These are phyloP conservation scores for Daedaleopsis sinensis DNA, from an alignment of 768 basidiomycete species.

Conservation along the genomic window DNA sequence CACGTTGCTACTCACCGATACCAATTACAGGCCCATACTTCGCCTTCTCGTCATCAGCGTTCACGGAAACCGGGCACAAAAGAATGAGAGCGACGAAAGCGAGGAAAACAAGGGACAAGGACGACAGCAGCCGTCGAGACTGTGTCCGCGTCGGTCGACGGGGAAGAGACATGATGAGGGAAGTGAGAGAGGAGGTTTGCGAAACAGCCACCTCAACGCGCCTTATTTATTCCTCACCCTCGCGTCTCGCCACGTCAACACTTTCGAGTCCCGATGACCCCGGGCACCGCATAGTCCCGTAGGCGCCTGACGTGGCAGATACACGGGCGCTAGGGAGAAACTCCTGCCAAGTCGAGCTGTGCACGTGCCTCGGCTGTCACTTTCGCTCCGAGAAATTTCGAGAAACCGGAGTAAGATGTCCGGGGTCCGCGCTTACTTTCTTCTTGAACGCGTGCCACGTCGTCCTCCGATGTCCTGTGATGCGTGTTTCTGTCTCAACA, in stretches of 20 bases:
- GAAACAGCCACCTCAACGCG: slow-evolving; percentile 6
- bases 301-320: slow-evolving; percentile 12
- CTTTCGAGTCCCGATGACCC: slow-evolving; percentile 14
- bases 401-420: slow-evolving; percentile 6
- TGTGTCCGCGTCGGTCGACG: slow-evolving; percentile 58
- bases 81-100: slow-evolving; percentile 69
- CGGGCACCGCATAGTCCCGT: slow-evolving; percentile 7
- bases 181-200: slow-evolving; percentile 13
- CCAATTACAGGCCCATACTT: slow-evolving; percentile 94
- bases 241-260: slow-evolving; percentile 29
- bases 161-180: slow-evolving; percentile 30
- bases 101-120: slow-evolving; percentile 54
- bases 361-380: not conserved
- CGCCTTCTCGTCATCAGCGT: slow-evolving; percentile 62
- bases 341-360: not conserved
- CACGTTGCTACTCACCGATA: slow-evolving; percentile 59
- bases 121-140: slow-evolving; percentile 56
- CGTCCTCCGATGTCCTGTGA: slow-evolving; percentile 11
- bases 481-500: slow-evolving; percentile 9
- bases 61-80: slow-evolving; percentile 63
- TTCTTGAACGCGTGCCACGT: slow-evolving; percentile 14
- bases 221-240: slow-evolving; percentile 15
- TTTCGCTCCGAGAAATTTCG: slow-evolving; percentile 8
- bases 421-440: slow-evolving; percentile 4
- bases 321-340: not conserved